Base-by-base conservation (phyloP, 2,329 filamentous ascomycete genomes). In the Geosmithia putterillii region DNA sequence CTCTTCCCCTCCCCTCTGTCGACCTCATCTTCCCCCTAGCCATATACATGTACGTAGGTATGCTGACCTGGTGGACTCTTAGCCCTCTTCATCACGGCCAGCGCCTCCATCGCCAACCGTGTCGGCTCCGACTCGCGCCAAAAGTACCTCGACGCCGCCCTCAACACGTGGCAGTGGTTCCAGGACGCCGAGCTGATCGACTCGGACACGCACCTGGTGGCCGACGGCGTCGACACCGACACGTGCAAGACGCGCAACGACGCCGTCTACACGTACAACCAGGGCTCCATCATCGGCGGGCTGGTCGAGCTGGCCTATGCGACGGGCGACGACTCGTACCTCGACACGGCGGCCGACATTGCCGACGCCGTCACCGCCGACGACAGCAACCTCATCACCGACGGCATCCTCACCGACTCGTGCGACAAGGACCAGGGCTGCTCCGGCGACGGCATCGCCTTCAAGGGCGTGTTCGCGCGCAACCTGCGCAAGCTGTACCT, bases 391-490 rank as follows among this genome's bases (percentile, higher is more conserved):
- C 53, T 76, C 7, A 61, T 66, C 42, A 48, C 59, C 32, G 28
- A 32, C 28, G 67, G 70, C 14, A 64, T 79, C 35, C 61, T 80
- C 2, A 66, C 65, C 45, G 75, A 80, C 46, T 1, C 34, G 25
- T 46, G 46, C 25, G 46, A 48, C 35, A 21, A 45, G 34, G 19
- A 42, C 14, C 37, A 46, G 7, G 54, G 63, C 46, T 76, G 71
- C 42, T 66, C 66, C 20, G 55, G 48, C 10, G 72, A 79, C 48
- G 73, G 68, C 1, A 63, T 67, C 2, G 76, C 82, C 52, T 86
- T 86, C 66, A 86, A 86, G 56, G 82, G 46, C 18, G 25, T 48
- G 14, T 46, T 48, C 34, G 28, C 28, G 4, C 28, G 28, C 10
- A 32, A 32, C 28, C 42, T 48, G 3, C 35, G 42, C 8, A 39